Evolutionary conservation across 176 grass and related monocot species (phyloP).

Genomic region (Musa troglodytarum): DNA sequence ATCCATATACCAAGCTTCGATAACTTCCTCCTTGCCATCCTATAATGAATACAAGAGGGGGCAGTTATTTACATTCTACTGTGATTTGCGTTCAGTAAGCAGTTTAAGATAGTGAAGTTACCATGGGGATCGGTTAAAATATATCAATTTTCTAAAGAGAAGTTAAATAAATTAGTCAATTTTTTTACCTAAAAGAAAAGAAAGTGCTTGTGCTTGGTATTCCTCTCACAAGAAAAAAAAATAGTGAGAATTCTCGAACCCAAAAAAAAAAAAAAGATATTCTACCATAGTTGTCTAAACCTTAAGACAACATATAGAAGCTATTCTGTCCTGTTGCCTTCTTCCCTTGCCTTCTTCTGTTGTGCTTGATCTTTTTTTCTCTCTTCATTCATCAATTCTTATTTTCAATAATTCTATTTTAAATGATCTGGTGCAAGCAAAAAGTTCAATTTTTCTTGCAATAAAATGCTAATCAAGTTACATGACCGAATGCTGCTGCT

Average conservation of each 20-base stretch:
- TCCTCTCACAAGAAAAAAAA: not conserved
- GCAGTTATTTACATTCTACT: not conserved
- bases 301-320: not conserved
- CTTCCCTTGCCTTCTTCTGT: not conserved
- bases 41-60: constrained; percentile 5
- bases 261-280: too few relatives aligned
- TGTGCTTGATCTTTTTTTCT: not conserved
- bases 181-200: not conserved
- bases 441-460: not conserved
- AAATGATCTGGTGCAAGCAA: not conserved
- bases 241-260: too few relatives aligned
- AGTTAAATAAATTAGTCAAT: not conserved
- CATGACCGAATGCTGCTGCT: not conserved
- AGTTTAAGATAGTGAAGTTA: not conserved
- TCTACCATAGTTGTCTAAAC: not conserved
- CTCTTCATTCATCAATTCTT: not conserved
- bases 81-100: not conserved
- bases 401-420: not conserved
- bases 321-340: not conserved
- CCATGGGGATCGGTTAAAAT: not conserved
- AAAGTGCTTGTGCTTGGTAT: too few relatives aligned
- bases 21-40: constrained; percentile 85
- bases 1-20: constrained; percentile 94
- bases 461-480: not conserved
- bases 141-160: not conserved